Percentiles rank a stretch among this genome's conserved stretches.
phyloP scores from a whole-genome alignment of 805 yeast genomes.

The Torulaspora maleeae region DNA sequence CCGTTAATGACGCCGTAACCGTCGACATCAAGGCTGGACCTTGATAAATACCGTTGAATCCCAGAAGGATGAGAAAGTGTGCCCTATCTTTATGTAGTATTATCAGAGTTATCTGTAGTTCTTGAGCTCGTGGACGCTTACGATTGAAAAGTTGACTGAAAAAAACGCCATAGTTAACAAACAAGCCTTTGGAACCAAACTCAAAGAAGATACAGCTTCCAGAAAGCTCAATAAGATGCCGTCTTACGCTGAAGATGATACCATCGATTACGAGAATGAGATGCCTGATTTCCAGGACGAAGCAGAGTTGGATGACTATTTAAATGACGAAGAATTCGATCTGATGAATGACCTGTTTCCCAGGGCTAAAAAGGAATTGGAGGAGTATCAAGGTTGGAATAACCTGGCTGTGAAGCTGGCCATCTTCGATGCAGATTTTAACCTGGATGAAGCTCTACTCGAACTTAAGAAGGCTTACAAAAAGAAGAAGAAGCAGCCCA shows the following conservation, averaged over 20 bases:
- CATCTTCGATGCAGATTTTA: constrained; percentile 49
- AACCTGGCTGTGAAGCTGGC: constrained; percentile 48
- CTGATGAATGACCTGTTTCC: constrained; percentile 47
- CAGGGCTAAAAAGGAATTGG: constrained; percentile 37
- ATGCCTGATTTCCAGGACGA: constrained; percentile 37
- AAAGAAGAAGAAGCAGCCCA: constrained; percentile 26
- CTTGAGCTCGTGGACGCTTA: not conserved
- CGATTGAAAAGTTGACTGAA: not conserved
- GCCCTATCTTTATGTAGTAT: not conserved
- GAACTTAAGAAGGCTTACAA: constrained; percentile 35
- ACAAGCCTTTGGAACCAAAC: not conserved
- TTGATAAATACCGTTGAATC: not conserved
- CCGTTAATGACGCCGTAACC: constrained; percentile 8
- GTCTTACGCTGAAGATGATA: constrained; percentile 21
- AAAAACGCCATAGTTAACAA: not conserved
- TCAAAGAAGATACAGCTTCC: not conserved
- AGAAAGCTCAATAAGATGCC: constrained; percentile 13
- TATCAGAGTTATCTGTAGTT: not conserved
- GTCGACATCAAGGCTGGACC: constrained; percentile 9
- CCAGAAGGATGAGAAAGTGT: not conserved
- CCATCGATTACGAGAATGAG: constrained; percentile 29
- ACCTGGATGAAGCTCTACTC: constrained; percentile 41
- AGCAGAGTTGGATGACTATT: constrained; percentile 37
- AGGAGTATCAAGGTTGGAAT: constrained; percentile 40
- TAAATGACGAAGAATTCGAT: constrained; percentile 37